phyloP scores from a whole-genome alignment of 1,284 basidiomycete genomes.

The Melampsora americana region DNA sequence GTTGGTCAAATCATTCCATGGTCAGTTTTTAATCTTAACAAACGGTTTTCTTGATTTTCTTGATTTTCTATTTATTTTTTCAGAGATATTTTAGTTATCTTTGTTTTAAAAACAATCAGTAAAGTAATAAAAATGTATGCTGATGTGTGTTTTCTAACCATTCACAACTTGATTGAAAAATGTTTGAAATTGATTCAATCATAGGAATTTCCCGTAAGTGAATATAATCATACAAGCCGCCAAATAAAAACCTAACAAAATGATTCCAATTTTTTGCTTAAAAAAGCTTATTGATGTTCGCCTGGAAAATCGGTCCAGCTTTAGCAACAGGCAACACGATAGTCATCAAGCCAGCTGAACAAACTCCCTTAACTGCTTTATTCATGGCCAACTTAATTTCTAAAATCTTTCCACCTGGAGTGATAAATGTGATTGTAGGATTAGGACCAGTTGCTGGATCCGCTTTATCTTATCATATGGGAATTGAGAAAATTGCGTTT shows the following conservation, averaged over 20 bases:
- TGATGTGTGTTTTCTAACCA: too few relatives aligned
- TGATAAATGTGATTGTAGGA: slow-evolving; percentile 73
- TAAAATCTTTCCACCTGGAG: slow-evolving; percentile 85
- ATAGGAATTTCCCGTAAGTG: slow-evolving; percentile 44
- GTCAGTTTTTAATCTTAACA: slow-evolving; percentile 44
- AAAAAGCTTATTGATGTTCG: slow-evolving; percentile 64
- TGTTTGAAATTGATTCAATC: too few relatives aligned
- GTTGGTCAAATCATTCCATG: slow-evolving; percentile 77
- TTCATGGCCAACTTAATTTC: slow-evolving; percentile 54
- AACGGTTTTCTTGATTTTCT: too few relatives aligned
- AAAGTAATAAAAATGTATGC: too few relatives aligned
- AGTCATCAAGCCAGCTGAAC: slow-evolving; percentile 83
- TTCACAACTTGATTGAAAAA: too few relatives aligned
- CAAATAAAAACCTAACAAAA: too few relatives aligned
- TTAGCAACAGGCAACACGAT: slow-evolving; percentile 78
- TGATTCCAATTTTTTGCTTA: slow-evolving; percentile 10
- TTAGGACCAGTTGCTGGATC: slow-evolving; percentile 79
- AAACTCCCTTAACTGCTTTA: slow-evolving; percentile 77
- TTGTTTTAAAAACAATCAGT: too few relatives aligned
- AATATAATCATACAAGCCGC: too few relatives aligned
- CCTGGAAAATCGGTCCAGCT: slow-evolving; percentile 78
- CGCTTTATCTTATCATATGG: slow-evolving; percentile 68
- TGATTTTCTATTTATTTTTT: too few relatives aligned
- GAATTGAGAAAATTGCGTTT: slow-evolving; percentile 62
- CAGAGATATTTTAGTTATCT: too few relatives aligned